Conservation (phyloP, 768 basidiomycete genomes). For the Lactarius vividus region DNA sequence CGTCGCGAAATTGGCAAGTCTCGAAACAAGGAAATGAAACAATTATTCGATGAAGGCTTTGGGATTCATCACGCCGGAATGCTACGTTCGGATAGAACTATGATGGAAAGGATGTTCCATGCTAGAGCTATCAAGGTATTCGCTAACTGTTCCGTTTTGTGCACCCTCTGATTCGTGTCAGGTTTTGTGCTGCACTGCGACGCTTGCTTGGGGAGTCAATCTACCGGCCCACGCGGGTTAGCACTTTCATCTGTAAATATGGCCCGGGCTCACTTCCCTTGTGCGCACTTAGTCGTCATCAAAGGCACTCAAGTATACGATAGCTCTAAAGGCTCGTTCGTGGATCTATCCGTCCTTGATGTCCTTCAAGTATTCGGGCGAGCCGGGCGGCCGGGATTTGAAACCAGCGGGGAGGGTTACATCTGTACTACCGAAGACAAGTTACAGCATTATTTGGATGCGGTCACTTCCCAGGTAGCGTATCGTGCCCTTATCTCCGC, state of each 20-base stretch:
- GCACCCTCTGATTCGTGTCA: slow-evolving; percentile 35
- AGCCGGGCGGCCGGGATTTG: slow-evolving; percentile 85
- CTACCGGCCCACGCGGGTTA: slow-evolving; percentile 94
- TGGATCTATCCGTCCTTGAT: slow-evolving; percentile 91
- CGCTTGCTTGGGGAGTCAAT: slow-evolving; percentile 99
- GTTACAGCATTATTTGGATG: slow-evolving; percentile 84
- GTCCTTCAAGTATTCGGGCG: slow-evolving; percentile 97
- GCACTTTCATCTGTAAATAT: slow-evolving; percentile 25
- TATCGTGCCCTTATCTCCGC: slow-evolving; percentile 8
- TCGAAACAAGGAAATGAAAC: slow-evolving; percentile 94
- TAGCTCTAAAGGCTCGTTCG: slow-evolving; percentile 82
- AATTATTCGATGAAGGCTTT: slow-evolving; percentile 87
- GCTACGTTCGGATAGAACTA: slow-evolving; percentile 89
- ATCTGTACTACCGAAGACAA: slow-evolving; percentile 96
- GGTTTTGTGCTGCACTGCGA: slow-evolving; percentile 98
- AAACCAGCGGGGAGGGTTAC: slow-evolving; percentile 93
- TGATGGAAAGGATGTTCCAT: slow-evolving; percentile 94
- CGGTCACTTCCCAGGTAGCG: slow-evolving; percentile 77
- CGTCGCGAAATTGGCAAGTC: slow-evolving; percentile 76
- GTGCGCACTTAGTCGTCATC: slow-evolving; percentile 64
- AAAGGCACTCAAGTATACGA: slow-evolving; percentile 98
- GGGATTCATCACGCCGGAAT: slow-evolving; percentile 99
- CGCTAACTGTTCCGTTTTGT: neutral
- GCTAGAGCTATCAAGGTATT: slow-evolving; percentile 85
- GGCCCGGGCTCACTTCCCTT: slow-evolving; percentile 12